Conservation (phyloP, 2,329 filamentous ascomycete genomes). For the Chalaropsis ovoidea region DNA sequence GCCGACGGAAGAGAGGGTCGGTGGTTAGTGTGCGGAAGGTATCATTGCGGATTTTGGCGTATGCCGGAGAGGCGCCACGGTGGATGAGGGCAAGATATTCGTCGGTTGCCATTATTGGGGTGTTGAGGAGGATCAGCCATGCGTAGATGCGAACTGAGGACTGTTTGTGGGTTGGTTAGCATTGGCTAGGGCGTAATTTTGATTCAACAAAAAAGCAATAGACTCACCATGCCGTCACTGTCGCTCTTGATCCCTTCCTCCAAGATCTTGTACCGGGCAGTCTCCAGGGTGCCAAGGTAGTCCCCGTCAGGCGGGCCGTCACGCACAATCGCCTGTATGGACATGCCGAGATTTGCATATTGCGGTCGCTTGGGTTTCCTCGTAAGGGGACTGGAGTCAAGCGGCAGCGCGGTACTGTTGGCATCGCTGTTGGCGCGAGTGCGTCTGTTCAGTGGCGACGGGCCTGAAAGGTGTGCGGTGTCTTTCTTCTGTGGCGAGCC, state of each 20-base stretch:
- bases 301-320: conserved; percentile 70
- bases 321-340: conserved; percentile 65
- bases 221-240: conserved; percentile 65
- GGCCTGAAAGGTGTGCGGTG: conserved; percentile 27
- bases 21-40: conserved; percentile 94
- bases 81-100: conserved; percentile 83
- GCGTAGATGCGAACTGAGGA: conserved; percentile 89
- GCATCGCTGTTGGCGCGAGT: conserved; percentile 66
- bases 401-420: conserved; percentile 31
- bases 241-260: conserved; percentile 68
- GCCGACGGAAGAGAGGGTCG: conserved; percentile 89
- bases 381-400: neutral
- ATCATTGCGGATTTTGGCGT: conserved; percentile 96
- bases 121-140: conserved; percentile 88
- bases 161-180: conserved; percentile 38
- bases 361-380: conserved; percentile 32
- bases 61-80: conserved; percentile 84
- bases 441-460: conserved; percentile 40
- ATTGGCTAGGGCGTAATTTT: neutral
- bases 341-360: conserved; percentile 46
- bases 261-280: conserved; percentile 61
- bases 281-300: conserved; percentile 55
- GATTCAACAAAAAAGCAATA: neutral
- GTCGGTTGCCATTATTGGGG: conserved; percentile 73
- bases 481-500: conserved; percentile 33